Evolutionary conservation across 164 flowering plant species (phyloP), one percentile per base, ranked within the genome.

Genomic region (Berberis vulgaris): DNA sequence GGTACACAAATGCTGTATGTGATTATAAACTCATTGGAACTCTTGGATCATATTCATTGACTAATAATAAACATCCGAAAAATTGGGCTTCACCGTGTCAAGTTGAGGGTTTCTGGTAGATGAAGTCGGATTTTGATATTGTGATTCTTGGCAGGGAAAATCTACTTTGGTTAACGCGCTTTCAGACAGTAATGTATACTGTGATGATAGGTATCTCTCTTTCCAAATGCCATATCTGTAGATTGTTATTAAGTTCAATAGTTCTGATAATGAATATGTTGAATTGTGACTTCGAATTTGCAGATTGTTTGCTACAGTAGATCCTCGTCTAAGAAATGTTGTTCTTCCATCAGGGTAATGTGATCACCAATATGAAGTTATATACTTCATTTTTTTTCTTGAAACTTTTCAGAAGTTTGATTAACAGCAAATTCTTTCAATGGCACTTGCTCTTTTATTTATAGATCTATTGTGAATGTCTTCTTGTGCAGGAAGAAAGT

Each of bases 1-100:
- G 97, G 42, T 94, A 94, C 80, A 94, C 97, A 49, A 91, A 94
- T 84, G 99, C 99, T 77, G 99, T 94, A 87, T 50, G 96, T 82
- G 57, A 49, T 67, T 59, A 66, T 65, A 59, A 49, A 47, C 58
- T 10, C 39, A 13, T 47, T 47, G 50, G 9, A 47, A 47, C 50
- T 40, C 42, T 47, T 49, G 2, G 6, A 41, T 41, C 11, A 4
- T 26, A 26, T 7, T 52, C 4, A 52, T 52, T 52, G 54, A 6
- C 8, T 52, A 10, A 26, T 7, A 52, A 10, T 10, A 52, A 52
- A 10, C 11, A 52, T 52, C 4, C 54, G n/a, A 1, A 43, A 44
- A 54, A 1, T 6, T 9, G 41, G 45, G 39, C 42, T 49, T 41
- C 39, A 42, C n/a, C 7, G 54, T 7, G 4, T 52, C 8, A 52